Conservation (phyloP, 2,329 filamentous ascomycete genomes). For the Fusarium clavum region DNA sequence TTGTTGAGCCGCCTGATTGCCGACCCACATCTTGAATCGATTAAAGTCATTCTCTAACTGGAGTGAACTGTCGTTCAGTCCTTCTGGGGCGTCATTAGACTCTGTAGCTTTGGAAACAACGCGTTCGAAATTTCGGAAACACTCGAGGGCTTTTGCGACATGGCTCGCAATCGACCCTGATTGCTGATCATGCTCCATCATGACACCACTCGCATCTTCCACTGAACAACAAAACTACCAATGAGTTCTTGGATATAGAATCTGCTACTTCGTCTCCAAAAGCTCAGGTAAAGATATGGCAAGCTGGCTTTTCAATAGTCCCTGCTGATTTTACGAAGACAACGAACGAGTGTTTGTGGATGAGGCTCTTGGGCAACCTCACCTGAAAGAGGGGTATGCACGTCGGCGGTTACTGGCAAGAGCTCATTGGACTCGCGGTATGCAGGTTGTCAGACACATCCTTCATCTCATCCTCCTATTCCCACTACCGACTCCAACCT, state of each 20-base stretch:
- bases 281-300: no score
- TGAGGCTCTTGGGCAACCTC: not conserved
- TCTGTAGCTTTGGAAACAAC: fast-evolving
- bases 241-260: fast-evolving
- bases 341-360: fast-evolving
- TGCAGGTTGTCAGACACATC: not conserved
- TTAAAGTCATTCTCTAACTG: not conserved
- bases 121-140: not conserved
- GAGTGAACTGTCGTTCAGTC: fast-evolving
- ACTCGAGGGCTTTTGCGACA: not conserved
- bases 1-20: constrained; percentile 33
- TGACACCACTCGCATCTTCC: not conserved
- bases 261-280: no score
- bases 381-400: constrained; percentile 10
- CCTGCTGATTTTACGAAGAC: no score
- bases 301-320: no score
- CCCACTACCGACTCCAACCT: not conserved
- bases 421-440: constrained; percentile 1
- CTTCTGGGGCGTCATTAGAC: fast-evolving
- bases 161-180: constrained; percentile 3
- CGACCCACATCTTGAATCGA: constrained; percentile 41
- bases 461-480: not conserved
- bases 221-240: no score
- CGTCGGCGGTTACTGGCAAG: not conserved
- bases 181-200: not conserved